Evolutionary conservation across 139 green algal genomes (phyloP), one percentile per base, ranked within the genome.

Genomic region (Microglena sp.): DNA sequence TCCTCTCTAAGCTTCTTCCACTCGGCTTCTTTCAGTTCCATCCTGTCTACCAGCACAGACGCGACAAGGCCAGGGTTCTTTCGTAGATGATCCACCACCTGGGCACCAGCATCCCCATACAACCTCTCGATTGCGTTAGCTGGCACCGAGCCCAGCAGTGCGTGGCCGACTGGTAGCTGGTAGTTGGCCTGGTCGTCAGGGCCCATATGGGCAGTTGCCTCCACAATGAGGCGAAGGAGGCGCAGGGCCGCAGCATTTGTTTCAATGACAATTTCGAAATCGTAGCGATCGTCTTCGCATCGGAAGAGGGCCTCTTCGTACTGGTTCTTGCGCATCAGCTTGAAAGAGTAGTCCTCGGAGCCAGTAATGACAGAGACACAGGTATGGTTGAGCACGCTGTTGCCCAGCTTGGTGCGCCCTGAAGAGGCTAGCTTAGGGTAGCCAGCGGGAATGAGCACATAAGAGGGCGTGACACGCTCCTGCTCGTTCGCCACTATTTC

Each of bases 251-350:
- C 76, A 0, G 54, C 22, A 60, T 89, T 97, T 6, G 81, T 87
- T 76, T 97, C 88, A 1, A 98, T 89, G 31, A 83, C 62, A 82
- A 99, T 95, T 70, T 99, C 93, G 64, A 98, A 86, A 77, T 98
- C 92, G 69, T 90, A 97, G 53, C 92, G 83, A 73, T 99, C 94
- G 77, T 99, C 94, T 76, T 99, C 94, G 45, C 87, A 95, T 34
- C 79, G 77, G 70, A 92, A 92, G 7, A 93, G 77, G 5, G 69
- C 46, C 54, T 70, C 73, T 72, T 97, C 56, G 29, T 64, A 64
- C 82, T 98, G 94, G 74, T 99, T 99, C 75, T 97, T 97, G 66
- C 92, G 84, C 89, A 98, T 97, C 63, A 95, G 82, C 78, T 85
- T 85, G 69, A 85, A 85, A 11, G 75, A 82, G 67, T 85, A 85